Percentiles rank a stretch among this genome's conserved stretches.
Conservation (phyloP, 495 filamentous ascomycete genomes). For the Talaromyces borbonicus region DNA sequence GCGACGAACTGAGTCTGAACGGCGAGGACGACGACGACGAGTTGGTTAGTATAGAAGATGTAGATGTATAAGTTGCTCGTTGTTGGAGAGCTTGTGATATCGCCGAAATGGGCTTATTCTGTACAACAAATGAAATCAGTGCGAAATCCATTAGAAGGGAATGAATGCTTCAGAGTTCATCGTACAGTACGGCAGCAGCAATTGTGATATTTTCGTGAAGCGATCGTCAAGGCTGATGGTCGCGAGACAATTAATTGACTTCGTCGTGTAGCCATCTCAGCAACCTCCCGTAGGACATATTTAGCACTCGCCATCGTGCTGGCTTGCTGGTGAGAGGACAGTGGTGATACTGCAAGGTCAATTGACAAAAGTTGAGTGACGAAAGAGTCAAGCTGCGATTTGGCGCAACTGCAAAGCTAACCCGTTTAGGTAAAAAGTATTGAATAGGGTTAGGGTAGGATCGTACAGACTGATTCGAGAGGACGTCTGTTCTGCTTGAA, state of each 20-base stretch:
- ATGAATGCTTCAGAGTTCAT: too few species aligned
- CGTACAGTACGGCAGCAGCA: slow-evolving; percentile 4
- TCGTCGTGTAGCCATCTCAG: neutral
- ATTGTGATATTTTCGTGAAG: slow-evolving; percentile 11
- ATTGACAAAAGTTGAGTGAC: neutral
- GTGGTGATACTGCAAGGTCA: neutral
- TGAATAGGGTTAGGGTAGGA: too few species aligned
- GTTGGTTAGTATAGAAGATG: neutral
- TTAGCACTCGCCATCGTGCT: neutral
- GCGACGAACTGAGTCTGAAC: slow-evolving; percentile 7
- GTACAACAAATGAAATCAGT: neutral
- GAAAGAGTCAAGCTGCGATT: too few species aligned
- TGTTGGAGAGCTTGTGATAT: neutral
- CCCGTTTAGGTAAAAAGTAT: too few species aligned
- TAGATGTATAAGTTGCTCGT: neutral
- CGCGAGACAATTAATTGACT: slow-evolving; percentile 20
- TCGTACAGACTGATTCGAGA: too few species aligned
- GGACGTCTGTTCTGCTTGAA: too few species aligned
- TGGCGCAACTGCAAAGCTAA: too few species aligned
- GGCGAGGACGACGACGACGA: too few species aligned
- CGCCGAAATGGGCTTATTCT: neutral
- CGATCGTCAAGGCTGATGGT: slow-evolving; percentile 55
- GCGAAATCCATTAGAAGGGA: neutral
- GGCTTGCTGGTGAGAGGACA: neutral
- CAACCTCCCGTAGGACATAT: neutral